Base-by-base conservation (phyloP, 768 basidiomycete genomes). In the Tulasnella sp. region DNA sequence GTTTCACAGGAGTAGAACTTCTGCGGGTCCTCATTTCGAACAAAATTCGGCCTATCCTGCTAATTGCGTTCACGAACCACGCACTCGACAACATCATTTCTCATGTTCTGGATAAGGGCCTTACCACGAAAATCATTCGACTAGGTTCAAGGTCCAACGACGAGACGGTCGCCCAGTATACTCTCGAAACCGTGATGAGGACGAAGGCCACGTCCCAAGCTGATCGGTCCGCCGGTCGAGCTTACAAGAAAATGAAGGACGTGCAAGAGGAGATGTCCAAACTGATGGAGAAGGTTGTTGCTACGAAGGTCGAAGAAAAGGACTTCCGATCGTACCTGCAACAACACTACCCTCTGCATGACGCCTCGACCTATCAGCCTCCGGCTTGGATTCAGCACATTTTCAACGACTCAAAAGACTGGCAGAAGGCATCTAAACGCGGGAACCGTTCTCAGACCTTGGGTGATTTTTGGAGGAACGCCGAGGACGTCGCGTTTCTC, bases 31-130 rank as follows among this genome's bases (percentile, higher is more conserved):
- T 95, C 28, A 84, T 93, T 8, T 84, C 86, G 0, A 91, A 90
- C 83, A 82, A 87, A 12, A 85, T 91, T 75, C 85, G 87, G 2
- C 92, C 90, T 0, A 91, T 93, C 84, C 84, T 89, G 2, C 85
- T 91, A 83, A 88, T 91, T 37, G 89, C 93, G 0, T 94, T 91
- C 85, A 95, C 94, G 0, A 94, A 95, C 82, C 94, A 94, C 72
- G 94, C 94, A 0, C 87, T 95, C 4, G 93, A 95, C 80, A 92
- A 94, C 82, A 89, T 94, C 86, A 86, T 95, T 1, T 86, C 86
- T 4, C 90, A 90, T 0, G 89, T 94, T 3, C 87, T 94, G 0
- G 92, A 94, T 81, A 89, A 89, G 0, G 84, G 85, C 0, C 93
- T 94, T 81, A 94, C 93, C 0, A 85, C 86, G 0, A 89, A 90